Evolutionary conservation across 306 rosid genomes (phyloP), one percentile per base, ranked within the genome.

Genomic region (Cucurbita pepo): DNA sequence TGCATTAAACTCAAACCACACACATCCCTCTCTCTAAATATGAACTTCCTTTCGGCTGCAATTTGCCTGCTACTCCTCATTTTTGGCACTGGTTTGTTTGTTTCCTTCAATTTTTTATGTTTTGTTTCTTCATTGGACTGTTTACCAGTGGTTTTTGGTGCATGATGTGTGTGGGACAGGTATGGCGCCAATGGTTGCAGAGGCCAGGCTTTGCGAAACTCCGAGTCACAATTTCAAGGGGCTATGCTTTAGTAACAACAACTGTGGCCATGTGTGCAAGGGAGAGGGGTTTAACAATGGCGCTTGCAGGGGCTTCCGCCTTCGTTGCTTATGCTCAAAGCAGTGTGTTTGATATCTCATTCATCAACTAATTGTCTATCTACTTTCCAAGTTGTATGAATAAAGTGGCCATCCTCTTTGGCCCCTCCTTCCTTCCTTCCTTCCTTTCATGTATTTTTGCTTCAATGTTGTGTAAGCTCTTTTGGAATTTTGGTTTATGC

Each of bases 231-330:
- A 1, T 6, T 72, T 72, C 64, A 54, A n/a, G 7, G 76, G 76
- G 10, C 8, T 55, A 1, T 72, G 76, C 59, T 54, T 38, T 4
- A 72, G 53, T 21, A 38, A 10, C 3, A n/a, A 10, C 52, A 72
- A 72, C 40, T 72, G 76, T 8, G 76, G 63, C n/a, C 25, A 18
- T 40, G 37, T 72, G 9, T 72, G 76, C 53, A 58, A 55, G 10
- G 55, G 64, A 2, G 76, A 72, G 64, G 76, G 76, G 11, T 72
- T 72, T 7, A 16, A 36, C 37, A 53, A 64, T 10, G 76, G 76
- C 36, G 40, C 40, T 34, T 72, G 76, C 76, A n/a, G 76, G 6
- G 76, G 76, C 5, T 72, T 72, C 47, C 76, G 76, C 18, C 76
- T 64, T 14, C 61, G 76, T 1, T 72, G 76, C 63, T 72, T 72